Base-by-base conservation (phyloP, 306 rosid species). In the Cucurbita argyrosperma region DNA sequence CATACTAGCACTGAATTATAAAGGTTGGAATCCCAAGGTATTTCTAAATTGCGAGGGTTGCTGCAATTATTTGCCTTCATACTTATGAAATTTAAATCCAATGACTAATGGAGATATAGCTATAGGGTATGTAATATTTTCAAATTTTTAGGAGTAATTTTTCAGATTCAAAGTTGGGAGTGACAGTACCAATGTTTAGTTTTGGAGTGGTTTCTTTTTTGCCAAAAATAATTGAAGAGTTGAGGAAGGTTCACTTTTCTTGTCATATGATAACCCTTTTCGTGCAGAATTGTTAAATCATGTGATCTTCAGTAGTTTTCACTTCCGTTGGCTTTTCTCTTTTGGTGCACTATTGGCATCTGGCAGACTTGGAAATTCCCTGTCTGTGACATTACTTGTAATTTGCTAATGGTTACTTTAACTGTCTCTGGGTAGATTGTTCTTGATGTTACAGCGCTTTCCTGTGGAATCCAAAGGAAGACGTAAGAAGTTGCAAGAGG, bases 401-500 rank as follows among this genome's bases (percentile, higher is more conserved):
- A 38, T 56, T 38, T 74, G 35, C 50, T 30, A 30, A 49, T 79
- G 55, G 47, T 47, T 72, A 38, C 30, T 10, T 14, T 21, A 74
- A 55, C 72, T 53, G 60, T 78, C 72, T 72, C 62, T 87, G 85
- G 87, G 78, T 83, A 94, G 99, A 80, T 90, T 94, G 76, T 94
- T 94, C 87, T 84, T 94, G 90, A 94, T 94, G 99, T 84, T 94
- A 76, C 99, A 84, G 80, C 93, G 99, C 72, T 94, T 94, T 76
- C 99, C 99, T 68, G 97, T 94, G 16, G 99, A 94, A 83, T 94
- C 99, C 76, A 94, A 91, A 83, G 99, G 97, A 45, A 85, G 99
- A 43, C 97, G 99, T 4, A 94, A 94, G 90, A 94, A 94, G 95
- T 93, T 94, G 77, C 99, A 91, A 80, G 99, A 94, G 96, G 99